These are phyloP conservation scores for Lolium multiflorum DNA, from an alignment of 176 grass and related monocot species.

Conservation along the genomic window DNA sequence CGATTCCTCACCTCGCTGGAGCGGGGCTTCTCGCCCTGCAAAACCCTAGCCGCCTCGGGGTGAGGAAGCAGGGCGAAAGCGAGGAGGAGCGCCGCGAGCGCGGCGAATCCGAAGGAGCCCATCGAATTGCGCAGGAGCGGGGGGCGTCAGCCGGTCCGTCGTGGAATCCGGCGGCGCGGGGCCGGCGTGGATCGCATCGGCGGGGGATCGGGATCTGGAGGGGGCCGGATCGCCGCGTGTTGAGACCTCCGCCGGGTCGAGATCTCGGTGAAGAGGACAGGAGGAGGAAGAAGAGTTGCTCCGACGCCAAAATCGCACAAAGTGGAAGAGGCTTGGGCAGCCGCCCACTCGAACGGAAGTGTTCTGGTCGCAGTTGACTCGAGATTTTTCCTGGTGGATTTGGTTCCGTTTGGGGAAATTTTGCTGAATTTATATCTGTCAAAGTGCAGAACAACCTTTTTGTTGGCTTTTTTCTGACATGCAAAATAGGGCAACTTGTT, in stretches of 20 bases:
- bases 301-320: not conserved
- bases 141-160: conserved; percentile 31
- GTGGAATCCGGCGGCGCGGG: conserved; percentile 29
- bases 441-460: not conserved
- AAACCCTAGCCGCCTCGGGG: conserved; percentile 40
- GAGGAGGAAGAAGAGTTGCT: conserved; percentile 7
- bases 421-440: not conserved
- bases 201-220: conserved; percentile 38
- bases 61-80: conserved; percentile 28
- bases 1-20: conserved; percentile 43
- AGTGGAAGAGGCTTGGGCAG: not conserved
- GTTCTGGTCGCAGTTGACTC: conserved; percentile 29
- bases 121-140: not conserved
- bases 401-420: conserved; percentile 1
- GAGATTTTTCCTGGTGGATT: not conserved
- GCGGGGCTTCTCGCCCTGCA: conserved; percentile 42
- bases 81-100: conserved; percentile 37
- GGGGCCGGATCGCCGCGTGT: not conserved
- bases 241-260: not conserved
- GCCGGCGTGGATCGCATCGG: conserved; percentile 22
- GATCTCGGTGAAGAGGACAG: conserved; percentile 11
- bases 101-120: conserved; percentile 36
- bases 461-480: not conserved
- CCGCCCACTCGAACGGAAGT: not conserved
- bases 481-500: not conserved